Conservation (phyloP, 257 asterid species). For the Asclepias syriaca region DNA sequence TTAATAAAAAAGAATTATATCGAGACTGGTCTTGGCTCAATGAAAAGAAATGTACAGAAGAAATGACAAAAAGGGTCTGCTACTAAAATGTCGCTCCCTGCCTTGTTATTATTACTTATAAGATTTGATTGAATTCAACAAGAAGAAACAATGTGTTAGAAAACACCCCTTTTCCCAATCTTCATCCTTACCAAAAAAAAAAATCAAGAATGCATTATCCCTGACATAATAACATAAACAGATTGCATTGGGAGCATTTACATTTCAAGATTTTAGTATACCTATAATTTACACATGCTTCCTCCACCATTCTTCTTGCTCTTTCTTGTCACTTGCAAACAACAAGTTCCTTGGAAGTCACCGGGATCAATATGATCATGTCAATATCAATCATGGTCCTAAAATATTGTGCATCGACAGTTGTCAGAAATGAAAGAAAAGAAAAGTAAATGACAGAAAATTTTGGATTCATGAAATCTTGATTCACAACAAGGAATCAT, state of each 20-base stretch:
- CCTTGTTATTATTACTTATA: not conserved
- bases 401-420: not conserved
- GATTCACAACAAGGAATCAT: not conserved
- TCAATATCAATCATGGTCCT: not conserved
- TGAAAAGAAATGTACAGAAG: not conserved
- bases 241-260: not conserved
- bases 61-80: not conserved
- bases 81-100: not conserved
- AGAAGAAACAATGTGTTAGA: not conserved
- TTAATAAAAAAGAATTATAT: not conserved
- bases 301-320: slow-evolving; percentile 56
- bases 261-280: not conserved
- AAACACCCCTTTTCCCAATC: too few species aligned
- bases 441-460: not conserved
- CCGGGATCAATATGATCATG: too few species aligned
- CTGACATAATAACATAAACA: not conserved
- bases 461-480: not conserved
- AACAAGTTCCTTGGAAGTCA: slow-evolving; percentile 62
- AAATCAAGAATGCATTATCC: not conserved
- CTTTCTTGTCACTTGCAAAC: slow-evolving; percentile 58
- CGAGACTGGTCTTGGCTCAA: not conserved
- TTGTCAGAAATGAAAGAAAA: not conserved
- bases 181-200: not conserved
- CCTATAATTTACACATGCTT: slow-evolving; percentile 62
- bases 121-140: not conserved